Evolutionary conservation across 1,284 basidiomycete species (phyloP).

Genomic region (Chondrostereum purpureum): DNA sequence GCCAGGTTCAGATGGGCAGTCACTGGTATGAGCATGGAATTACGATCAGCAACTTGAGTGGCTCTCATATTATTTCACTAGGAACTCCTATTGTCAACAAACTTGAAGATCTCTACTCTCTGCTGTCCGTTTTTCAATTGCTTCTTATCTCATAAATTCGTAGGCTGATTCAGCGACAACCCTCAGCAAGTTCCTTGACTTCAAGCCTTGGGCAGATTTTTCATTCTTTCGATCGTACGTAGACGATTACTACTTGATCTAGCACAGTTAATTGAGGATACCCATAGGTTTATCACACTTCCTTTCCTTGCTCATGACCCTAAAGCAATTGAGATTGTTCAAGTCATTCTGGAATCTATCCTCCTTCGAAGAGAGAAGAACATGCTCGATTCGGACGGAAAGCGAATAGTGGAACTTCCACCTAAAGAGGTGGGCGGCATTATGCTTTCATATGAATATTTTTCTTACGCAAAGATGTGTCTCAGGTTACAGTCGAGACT

Average conservation of each 20-base stretch:
- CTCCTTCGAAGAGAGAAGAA: slow-evolving; percentile 92
- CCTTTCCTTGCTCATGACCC: slow-evolving; percentile 85
- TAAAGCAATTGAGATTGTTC: slow-evolving; percentile 88
- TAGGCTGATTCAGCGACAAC: slow-evolving; percentile 6
- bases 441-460: slow-evolving; percentile 5
- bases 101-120: slow-evolving; percentile 87
- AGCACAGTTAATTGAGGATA: slow-evolving; percentile 1
- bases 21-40: slow-evolving; percentile 46
- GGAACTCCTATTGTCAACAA: slow-evolving; percentile 96
- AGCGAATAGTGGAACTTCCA: slow-evolving; percentile 85
- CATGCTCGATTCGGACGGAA: slow-evolving; percentile 86
- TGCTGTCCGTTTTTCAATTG: slow-evolving; percentile 57
- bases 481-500: slow-evolving; percentile 55
- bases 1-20: slow-evolving; percentile 86
- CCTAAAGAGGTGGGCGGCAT: slow-evolving; percentile 75
- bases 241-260: slow-evolving; percentile 19
- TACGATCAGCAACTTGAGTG: slow-evolving; percentile 1
- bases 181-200: slow-evolving; percentile 77
- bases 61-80: slow-evolving; percentile 16
- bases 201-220: slow-evolving; percentile 89
- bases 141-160: slow-evolving; percentile 2
- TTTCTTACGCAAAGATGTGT: background rate
- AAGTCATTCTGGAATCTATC: slow-evolving; percentile 85
- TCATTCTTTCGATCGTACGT: slow-evolving; percentile 78
- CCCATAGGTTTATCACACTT: slow-evolving; percentile 73